Evolutionary conservation across 164 flowering plant genomes (phyloP).

Genomic region (Paratinospora sagittata): DNA sequence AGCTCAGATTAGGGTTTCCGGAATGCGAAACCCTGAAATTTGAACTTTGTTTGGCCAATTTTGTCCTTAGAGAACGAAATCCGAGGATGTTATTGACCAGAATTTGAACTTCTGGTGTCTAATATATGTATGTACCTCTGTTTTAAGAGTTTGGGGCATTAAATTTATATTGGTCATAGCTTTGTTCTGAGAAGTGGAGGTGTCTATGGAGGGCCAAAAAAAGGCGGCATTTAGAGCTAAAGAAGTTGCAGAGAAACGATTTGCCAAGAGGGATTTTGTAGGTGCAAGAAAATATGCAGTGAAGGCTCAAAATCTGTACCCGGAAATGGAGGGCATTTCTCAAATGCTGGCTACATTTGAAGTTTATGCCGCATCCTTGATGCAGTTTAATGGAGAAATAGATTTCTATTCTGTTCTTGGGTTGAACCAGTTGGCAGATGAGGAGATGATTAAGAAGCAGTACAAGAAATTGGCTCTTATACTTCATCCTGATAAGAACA

Average conservation of each 20-base stretch:
- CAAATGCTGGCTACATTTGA: constrained; percentile 79
- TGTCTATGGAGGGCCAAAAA: constrained; percentile 47
- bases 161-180: constrained; percentile 14
- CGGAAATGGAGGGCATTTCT: constrained; percentile 64
- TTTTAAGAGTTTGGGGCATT: neutral
- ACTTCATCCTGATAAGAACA: constrained; percentile 82
- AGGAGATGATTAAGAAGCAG: constrained; percentile 50
- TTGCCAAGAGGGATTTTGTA: constrained; percentile 42
- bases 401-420: constrained; percentile 73
- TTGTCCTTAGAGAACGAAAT: neutral
- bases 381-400: constrained; percentile 42
- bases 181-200: constrained; percentile 18
- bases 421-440: constrained; percentile 50
- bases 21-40: neutral
- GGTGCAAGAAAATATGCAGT: constrained; percentile 64
- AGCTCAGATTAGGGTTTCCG: constrained; percentile 3
- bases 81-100: neutral
- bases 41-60: neutral
- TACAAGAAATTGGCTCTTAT: constrained; percentile 68
- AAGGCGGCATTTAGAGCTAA: constrained; percentile 62
- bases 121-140: neutral
- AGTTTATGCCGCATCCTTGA: constrained; percentile 50
- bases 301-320: constrained; percentile 53
- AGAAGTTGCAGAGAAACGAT: constrained; percentile 56
- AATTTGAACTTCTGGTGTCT: constrained; percentile 7